Evolutionary conservation across 2,329 filamentous ascomycete species (phyloP), one percentile per base, ranked within the genome.

Genomic region (Apiospora saccharicola): DNA sequence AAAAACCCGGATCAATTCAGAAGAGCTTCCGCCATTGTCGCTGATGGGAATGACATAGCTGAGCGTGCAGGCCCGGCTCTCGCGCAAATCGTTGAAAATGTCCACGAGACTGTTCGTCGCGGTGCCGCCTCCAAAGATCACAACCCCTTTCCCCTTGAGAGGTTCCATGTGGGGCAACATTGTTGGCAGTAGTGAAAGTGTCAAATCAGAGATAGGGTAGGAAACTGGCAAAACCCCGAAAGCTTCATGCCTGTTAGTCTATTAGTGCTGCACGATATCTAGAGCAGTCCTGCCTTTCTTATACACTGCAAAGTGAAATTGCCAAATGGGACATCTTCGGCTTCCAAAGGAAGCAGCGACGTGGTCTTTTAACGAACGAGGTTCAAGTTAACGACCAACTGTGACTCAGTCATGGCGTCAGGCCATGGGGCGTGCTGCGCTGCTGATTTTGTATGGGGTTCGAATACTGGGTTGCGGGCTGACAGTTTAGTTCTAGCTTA

Each of bases 21-120:
- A 97, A 2, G 95, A 97, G 77, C 94, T 97, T 51, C 96, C 96
- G 68, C 96, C 96, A 82, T 98, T 98, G 83, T 98, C 96, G 75
- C 93, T 96, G 80, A 98, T 98, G 47, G 96, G 96, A 70, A 98
- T 97, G 73, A 98, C 91, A 81, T 97, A 97, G 82, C 90, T 94
- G 57, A 97, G 84, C 3, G 88, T 85, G 78, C 92, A 93, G 53
- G 88, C 83, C 74, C 92, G 93, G 76, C 88, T 91, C 74, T 91
- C 83, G 16, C 89, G 86, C 46, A 93, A 86, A 24, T 85, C 84
- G 76, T 89, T 92, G 83, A 98, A 98, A 14, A 98, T 93, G 80
- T 98, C 96, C 53, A 98, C 96, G 6, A 98, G 89, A 78, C 89
- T 97, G 80, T 98, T 98, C 7, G 96, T 95, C n/a, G 95, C 96